Evolutionary conservation across 345 rosid species (phyloP).

Genomic region (Eucalyptus leucophloia): DNA sequence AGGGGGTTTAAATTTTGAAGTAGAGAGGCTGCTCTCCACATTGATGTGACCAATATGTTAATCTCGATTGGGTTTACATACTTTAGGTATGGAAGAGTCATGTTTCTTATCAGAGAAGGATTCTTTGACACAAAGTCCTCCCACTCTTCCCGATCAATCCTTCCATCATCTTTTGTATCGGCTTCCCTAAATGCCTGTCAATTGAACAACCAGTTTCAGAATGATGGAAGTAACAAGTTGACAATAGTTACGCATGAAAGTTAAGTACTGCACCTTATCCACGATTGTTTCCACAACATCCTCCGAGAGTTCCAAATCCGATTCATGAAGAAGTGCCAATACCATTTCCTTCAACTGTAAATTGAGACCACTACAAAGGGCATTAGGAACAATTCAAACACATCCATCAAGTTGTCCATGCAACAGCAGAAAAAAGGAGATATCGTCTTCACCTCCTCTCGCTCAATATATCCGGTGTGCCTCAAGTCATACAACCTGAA

Average conservation of each 20-base stretch:
- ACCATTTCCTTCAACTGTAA: conserved; percentile 81
- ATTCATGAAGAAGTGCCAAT: conserved; percentile 72
- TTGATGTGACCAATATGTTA: not conserved
- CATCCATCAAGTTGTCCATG: not conserved
- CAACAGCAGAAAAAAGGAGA: not conserved
- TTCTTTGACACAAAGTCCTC: conserved; percentile 46
- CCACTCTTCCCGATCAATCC: conserved; percentile 78
- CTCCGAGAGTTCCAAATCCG: conserved; percentile 56
- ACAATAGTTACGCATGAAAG: not conserved
- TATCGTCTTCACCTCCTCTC: conserved; percentile 23
- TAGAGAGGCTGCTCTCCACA: not conserved
- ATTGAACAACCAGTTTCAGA: not conserved
- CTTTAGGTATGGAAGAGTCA: conserved; percentile 82
- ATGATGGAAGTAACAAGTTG: not conserved
- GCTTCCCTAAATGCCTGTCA: conserved; percentile 54
- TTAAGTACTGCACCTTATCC: conserved; percentile 33
- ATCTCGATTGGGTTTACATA: not conserved
- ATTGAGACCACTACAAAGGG: not conserved
- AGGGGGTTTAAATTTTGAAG: not conserved
- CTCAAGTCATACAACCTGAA: conserved; percentile 50
- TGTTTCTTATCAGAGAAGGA: conserved; percentile 75
- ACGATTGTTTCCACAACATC: conserved; percentile 62
- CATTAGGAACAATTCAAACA: not conserved
- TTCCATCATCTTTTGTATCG: conserved; percentile 55
- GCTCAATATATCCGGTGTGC: conserved; percentile 47